These are phyloP conservation scores for Pseudogymnoascus pannorum DNA, from an alignment of 2,329 filamentous ascomycete genomes.

Conservation along the genomic window DNA sequence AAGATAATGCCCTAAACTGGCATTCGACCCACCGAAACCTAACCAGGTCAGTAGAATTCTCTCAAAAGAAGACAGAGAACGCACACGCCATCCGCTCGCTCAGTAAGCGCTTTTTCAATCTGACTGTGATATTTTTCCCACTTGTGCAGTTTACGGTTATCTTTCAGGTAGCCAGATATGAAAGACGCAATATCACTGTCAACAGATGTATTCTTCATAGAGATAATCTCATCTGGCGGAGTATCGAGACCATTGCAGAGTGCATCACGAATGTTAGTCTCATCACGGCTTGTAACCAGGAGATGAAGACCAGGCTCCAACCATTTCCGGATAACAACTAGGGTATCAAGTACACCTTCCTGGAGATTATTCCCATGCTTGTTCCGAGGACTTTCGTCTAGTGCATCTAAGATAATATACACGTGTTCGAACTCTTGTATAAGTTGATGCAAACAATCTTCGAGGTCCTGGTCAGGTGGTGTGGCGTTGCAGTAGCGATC, in stretches of 20 bases:
- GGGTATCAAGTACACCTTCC: slow-evolving; percentile 23
- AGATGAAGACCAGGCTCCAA: slow-evolving; percentile 23
- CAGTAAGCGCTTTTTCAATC: slow-evolving; percentile 24
- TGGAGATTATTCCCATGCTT: slow-evolving; percentile 16
- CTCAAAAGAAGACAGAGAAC: slow-evolving; percentile 19
- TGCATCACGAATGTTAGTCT: slow-evolving; percentile 24
- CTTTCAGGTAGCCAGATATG: slow-evolving; percentile 21
- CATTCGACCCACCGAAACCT: slow-evolving; percentile 34
- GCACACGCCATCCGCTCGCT: slow-evolving; percentile 29
- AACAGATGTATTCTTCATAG: slow-evolving; percentile 16
- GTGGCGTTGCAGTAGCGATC: slow-evolving; percentile 15
- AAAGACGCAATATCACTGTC: slow-evolving; percentile 27
- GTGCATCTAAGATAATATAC: slow-evolving; percentile 33
- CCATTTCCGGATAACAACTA: slow-evolving; percentile 24
- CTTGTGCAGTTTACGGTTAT: slow-evolving; percentile 20
- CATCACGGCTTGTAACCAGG: slow-evolving; percentile 30
- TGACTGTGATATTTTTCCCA: slow-evolving; percentile 23
- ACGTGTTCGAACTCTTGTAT: slow-evolving; percentile 26
- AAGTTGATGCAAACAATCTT: slow-evolving; percentile 21
- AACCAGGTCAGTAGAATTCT: slow-evolving; percentile 14
- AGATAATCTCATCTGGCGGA: slow-evolving; percentile 17
- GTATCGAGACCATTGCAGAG: slow-evolving; percentile 16
- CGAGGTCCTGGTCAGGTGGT: slow-evolving; percentile 19
- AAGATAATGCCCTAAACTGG: slow-evolving; percentile 26
- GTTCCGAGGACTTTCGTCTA: slow-evolving; percentile 31